Conservation (phyloP, 2,329 filamentous ascomycete genomes). For the Lasiodiplodia gonubiensis region DNA sequence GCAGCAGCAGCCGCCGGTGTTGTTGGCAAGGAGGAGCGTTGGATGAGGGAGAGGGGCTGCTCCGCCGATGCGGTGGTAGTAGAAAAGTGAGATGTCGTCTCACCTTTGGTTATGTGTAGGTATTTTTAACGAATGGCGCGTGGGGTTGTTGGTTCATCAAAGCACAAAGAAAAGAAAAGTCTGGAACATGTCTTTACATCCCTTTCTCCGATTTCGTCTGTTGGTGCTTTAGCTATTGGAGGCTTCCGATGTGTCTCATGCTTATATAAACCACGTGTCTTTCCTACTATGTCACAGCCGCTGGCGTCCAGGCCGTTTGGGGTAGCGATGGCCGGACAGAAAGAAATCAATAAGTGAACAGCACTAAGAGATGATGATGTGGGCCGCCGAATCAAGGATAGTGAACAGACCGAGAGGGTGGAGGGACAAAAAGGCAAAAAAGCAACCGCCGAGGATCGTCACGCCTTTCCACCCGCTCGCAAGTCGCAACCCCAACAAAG, state of each 20-base stretch:
- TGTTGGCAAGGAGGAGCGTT: background rate
- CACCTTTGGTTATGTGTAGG: background rate
- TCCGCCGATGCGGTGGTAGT: background rate
- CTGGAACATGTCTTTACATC: background rate
- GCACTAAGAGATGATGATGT: no score
- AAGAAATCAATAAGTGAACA: no score
- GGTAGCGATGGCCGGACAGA: no score
- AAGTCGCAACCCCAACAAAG: background rate
- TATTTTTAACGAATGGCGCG: slow-evolving; percentile 1
- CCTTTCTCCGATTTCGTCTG: background rate
- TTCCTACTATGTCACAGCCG: background rate
- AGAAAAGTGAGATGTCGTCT: no score
- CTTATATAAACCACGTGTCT: background rate
- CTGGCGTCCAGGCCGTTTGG: no score
- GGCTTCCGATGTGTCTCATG: background rate
- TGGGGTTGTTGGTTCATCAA: background rate
- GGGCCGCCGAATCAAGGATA: no score
- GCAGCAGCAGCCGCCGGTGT: background rate
- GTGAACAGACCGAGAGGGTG: no score
- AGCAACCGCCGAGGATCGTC: background rate
- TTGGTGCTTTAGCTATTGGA: background rate
- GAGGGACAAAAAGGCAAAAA: background rate
- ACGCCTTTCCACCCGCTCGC: background rate
- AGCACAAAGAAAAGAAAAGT: background rate
- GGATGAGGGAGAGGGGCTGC: background rate